A percentile compares a stretch with the other conserved stretches of the same genome.
These are phyloP conservation scores for Iodosphaeria phyllophila DNA, from an alignment of 2,329 filamentous ascomycete species.

Conservation along the genomic window DNA sequence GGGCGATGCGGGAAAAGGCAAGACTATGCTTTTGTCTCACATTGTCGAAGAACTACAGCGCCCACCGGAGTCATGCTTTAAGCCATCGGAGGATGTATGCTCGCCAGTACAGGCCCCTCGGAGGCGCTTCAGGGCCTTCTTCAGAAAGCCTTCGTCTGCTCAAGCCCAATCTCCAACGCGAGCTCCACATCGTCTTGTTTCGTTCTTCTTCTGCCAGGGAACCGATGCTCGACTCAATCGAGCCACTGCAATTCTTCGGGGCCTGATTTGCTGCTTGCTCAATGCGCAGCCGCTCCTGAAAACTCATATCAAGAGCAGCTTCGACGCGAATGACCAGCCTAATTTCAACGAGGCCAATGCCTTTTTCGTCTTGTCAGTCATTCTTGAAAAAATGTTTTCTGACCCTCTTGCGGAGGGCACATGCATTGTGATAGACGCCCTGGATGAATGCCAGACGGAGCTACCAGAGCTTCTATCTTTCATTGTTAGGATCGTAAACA, in stretches of 20 bases:
- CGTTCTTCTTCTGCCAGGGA: slow-evolving; percentile 16
- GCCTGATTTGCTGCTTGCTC: slow-evolving; percentile 12
- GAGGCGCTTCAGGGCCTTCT: too few relatives aligned
- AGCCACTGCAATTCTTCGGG: slow-evolving; percentile 13
- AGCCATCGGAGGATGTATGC: too few relatives aligned
- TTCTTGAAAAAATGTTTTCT: slow-evolving; percentile 20
- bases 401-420: slow-evolving; percentile 12
- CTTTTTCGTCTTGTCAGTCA: slow-evolving; percentile 16
- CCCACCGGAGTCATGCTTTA: too few relatives aligned
- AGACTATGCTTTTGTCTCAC: slow-evolving; percentile 15
- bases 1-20: slow-evolving; percentile 17
- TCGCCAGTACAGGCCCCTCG: too few relatives aligned
- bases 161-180: too few relatives aligned
- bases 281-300: slow-evolving; percentile 12
- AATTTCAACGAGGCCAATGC: slow-evolving; percentile 20
- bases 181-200: too few relatives aligned
- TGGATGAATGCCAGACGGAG: slow-evolving; percentile 23
- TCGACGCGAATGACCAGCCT: slow-evolving; percentile 11
- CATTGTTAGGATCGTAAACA: slow-evolving; percentile 12
- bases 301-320: slow-evolving; percentile 13
- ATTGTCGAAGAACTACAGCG: too few relatives aligned
- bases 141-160: too few relatives aligned
- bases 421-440: slow-evolving; percentile 23
- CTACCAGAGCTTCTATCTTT: slow-evolving; percentile 15
- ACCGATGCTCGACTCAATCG: slow-evolving; percentile 10